phyloP scores from a whole-genome alignment of 73 alveolate species.

The Tetrahymena elliotti region DNA sequence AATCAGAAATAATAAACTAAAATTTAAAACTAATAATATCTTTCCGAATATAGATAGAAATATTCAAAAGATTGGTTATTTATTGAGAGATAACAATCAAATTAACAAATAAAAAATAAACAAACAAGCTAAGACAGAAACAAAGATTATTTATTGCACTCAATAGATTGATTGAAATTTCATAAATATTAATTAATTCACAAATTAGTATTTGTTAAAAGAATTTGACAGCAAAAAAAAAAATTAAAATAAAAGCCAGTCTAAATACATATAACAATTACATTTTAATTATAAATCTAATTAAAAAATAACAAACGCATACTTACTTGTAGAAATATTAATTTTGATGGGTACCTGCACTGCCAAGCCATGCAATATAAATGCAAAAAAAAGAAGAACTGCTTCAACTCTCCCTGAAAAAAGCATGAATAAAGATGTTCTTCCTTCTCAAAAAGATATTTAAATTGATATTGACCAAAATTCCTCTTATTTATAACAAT shows the following conservation, averaged over 20 bases:
- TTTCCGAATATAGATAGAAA: not conserved
- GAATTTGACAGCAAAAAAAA: not conserved
- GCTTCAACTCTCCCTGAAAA: not conserved
- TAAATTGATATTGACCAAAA: not conserved
- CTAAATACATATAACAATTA: not conserved
- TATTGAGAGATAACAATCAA: not conserved
- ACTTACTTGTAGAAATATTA: not conserved
- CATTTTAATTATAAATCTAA: no score
- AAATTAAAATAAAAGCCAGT: not conserved
- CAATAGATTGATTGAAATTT: not conserved
- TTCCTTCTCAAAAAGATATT: not conserved
- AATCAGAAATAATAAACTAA: not conserved
- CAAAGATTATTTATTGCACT: no score
- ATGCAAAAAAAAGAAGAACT: not conserved
- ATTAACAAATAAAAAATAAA: no score
- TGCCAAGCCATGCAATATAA: not conserved
- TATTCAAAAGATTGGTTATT: not conserved
- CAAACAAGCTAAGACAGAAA: not conserved
- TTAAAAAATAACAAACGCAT: not conserved
- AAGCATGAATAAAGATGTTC: not conserved
- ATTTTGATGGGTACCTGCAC: not conserved
- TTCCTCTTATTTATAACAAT: not conserved
- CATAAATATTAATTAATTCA: no score
- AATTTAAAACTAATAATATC: not conserved
- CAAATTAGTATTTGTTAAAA: not conserved